These are phyloP conservation scores for Elongisporangium anandrum DNA, from an alignment of 352 stramenopile genomes.

Conservation along the genomic window DNA sequence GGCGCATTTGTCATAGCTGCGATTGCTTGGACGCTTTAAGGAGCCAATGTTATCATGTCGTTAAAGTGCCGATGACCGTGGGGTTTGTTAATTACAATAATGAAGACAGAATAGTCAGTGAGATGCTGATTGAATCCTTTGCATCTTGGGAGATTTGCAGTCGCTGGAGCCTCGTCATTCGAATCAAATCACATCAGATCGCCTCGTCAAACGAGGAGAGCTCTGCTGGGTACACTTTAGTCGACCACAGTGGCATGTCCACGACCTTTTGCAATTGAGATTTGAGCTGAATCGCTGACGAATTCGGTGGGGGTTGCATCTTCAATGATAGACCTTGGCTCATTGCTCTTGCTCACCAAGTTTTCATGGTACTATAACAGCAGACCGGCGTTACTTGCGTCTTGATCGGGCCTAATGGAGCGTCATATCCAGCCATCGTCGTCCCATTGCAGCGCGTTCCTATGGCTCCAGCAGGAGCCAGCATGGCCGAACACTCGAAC, in stretches of 20 bases:
- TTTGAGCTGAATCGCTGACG: background rate
- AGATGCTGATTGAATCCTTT: background rate
- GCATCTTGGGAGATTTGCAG: background rate
- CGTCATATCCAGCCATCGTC: background rate
- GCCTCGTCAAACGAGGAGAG: no score
- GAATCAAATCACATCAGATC: background rate
- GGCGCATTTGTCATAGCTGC: background rate
- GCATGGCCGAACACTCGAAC: background rate
- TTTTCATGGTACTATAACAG: no score
- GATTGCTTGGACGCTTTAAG: background rate
- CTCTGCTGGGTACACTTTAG: background rate
- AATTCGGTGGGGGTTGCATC: background rate
- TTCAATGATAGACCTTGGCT: no score
- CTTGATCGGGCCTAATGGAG: no score
- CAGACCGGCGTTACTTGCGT: no score
- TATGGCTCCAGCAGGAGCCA: background rate
- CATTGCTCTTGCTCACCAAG: no score
- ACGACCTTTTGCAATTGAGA: background rate
- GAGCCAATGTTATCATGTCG: no score
- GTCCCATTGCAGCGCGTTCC: background rate
- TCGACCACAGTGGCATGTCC: background rate
- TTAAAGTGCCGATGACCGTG: no score
- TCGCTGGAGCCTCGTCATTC: background rate
- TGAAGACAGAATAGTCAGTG: background rate
- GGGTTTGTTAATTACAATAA: no score